Conservation (phyloP, 1,284 basidiomycete genomes). For the Crepidotus sp. region DNA sequence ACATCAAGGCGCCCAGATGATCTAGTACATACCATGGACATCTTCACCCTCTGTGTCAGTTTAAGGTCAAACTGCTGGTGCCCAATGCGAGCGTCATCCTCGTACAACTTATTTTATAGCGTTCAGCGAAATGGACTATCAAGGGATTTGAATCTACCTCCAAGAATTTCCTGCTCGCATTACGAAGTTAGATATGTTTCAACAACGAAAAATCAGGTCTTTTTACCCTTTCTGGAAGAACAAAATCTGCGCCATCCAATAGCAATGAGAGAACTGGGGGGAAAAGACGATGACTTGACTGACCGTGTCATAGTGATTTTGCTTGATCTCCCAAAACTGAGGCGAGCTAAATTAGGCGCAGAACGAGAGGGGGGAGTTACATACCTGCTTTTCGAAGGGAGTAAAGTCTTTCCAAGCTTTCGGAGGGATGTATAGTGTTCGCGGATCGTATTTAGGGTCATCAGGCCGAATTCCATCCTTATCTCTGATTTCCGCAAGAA, state of each 20-base stretch:
- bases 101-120: conserved; percentile 61
- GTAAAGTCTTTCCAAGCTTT: conserved; percentile 81
- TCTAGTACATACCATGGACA: conserved; percentile 82
- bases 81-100: conserved; percentile 87
- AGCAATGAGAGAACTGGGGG: conserved; percentile 2
- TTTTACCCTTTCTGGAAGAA: conserved; percentile 94
- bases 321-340: conserved; percentile 96
- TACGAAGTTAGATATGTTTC: neutral
- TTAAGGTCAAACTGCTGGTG: conserved; percentile 92
- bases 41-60: conserved; percentile 87
- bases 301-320: conserved; percentile 87
- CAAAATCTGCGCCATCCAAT: conserved; percentile 46
- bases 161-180: conserved; percentile 49
- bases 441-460: conserved; percentile 86
- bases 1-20: neutral
- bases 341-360: neutral
- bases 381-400: conserved; percentile 88
- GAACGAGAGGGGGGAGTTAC: conserved; percentile 15
- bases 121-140: conserved; percentile 12
- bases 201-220: conserved; percentile 9
- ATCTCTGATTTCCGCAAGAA: conserved; percentile 72
- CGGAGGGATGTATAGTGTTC: conserved; percentile 80
- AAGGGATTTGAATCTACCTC: conserved; percentile 36
- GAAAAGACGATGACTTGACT: neutral
- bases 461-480: conserved; percentile 78